Evolutionary conservation across 2,329 filamentous ascomycete species (phyloP).

Genomic region (Mycocentrospora acerina): DNA sequence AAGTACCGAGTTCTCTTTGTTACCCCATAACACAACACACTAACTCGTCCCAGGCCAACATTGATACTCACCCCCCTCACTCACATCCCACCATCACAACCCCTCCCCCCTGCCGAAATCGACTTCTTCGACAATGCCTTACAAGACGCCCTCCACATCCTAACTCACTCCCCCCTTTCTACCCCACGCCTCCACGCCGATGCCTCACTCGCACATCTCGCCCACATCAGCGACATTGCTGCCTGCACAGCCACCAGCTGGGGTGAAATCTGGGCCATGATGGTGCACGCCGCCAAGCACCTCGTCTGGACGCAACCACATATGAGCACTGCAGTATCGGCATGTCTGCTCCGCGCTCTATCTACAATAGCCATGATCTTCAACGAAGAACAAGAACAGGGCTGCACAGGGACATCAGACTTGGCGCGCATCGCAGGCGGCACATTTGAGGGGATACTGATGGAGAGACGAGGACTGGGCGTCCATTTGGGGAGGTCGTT

Average conservation of each 20-base stretch:
- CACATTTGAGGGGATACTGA: constrained; percentile 4
- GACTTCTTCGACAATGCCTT: constrained; percentile 8
- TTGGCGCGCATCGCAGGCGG: background rate
- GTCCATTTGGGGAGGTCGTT: constrained; percentile 7
- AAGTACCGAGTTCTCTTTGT: no score
- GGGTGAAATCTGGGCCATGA: constrained; percentile 57
- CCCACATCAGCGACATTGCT: constrained; percentile 44
- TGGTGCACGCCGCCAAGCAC: constrained; percentile 66
- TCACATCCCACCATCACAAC: no score
- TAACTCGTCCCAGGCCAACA: no score
- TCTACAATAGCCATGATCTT: constrained; percentile 5
- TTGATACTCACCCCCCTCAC: no score
- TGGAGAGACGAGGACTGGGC: constrained; percentile 3
- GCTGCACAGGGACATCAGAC: background rate
- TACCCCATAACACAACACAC: no score
- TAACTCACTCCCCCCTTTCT: constrained; percentile 38
- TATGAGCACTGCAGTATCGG: constrained; percentile 57
- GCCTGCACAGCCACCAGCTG: constrained; percentile 17
- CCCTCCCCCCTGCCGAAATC: no score
- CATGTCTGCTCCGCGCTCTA: constrained; percentile 52
- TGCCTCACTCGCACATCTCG: constrained; percentile 54
- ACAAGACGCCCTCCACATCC: constrained; percentile 3
- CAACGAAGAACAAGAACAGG: constrained; percentile 6
- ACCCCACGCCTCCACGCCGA: constrained; percentile 61
- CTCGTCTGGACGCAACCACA: constrained; percentile 56